Evolutionary conservation across 2,329 filamentous ascomycete species (phyloP), one percentile per base, ranked within the genome.

Genomic region (Fusarium haematococcum): DNA sequence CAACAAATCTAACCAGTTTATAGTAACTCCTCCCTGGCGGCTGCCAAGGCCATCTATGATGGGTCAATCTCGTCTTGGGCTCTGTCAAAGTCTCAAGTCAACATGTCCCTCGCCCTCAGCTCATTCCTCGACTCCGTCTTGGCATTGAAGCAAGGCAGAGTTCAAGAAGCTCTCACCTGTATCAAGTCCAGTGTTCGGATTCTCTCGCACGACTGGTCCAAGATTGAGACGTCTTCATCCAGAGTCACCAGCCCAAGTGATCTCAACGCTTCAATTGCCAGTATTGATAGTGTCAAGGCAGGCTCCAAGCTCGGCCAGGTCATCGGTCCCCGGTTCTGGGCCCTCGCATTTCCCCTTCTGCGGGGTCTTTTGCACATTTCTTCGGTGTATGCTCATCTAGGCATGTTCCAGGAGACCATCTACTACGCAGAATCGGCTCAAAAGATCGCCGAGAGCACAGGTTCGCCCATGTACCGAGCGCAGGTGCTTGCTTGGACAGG

Each of bases 381-480:
- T 0, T 88, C 89, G 5, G 86, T 97, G 1, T 98, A 95, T 76
- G 91, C 93, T 1, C 93, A 97, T 74, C 90, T 97, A 72, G 97
- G 97, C 32, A 89, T 97, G 83, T 94, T 95, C 73, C 92, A 94
- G 69, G 96, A 98, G 81, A 96, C 96, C 2, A 85, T 96, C 1
- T 97, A 95, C 80, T 97, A 97, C 76, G 92, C 93, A 2, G 93
- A 98, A 75, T 93, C 97, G 77, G 95, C 95, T 0, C 87, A 93
- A 63, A 94, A 93, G 78, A 89, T 97, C 69, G 94, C 94, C 25
- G 87, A 88, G 68, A 90, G 89, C n/a, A 89, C 93, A 10, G 86
- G 89, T 57, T 91, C 93, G 0, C 86, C 89, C 39, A 86, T 91
- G 14, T 89, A 89, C 76, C 82, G 85, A 48, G 87, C 89, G 0